Base-by-base conservation (phyloP, 257 asterid genomes). In the Solanum chiquidenum region DNA sequence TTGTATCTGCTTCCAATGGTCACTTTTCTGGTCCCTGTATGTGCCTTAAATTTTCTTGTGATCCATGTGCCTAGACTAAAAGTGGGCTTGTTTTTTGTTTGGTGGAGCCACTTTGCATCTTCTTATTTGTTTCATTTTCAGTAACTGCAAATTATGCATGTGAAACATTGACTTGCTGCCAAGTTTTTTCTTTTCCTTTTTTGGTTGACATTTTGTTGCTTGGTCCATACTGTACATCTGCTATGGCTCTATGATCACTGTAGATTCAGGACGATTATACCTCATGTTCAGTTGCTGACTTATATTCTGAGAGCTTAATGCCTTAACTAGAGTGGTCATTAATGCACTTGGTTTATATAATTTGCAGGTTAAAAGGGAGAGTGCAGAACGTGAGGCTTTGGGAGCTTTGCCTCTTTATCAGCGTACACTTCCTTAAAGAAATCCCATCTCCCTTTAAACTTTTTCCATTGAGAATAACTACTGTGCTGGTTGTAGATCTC, bases 371-470 rank as follows among this genome's bases (percentile, higher is more conserved):
- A 95, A 97, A 91, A 93, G 92, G 86, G 99, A 97, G 94, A 91
- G 86, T 3, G 99, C 99, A 49, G 99, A 97, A 90, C 98, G 98
- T 20, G 94, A 93, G 92, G 96, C 98, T 38, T 93, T 95, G n/a
- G 99, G 99, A 79, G 99, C 93, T n/a, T 91, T 91, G 91, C 98
- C 99, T 52, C 98, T 97, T 87, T 95, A 95, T 87, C 98, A 97
- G 92, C 98, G 99, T 55, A 89, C 96, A 68, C 34, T 97, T 88
- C 99, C 99, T 21, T 97, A 85, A 96, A 87, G 87, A 83, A 88
- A 58, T 66, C 76, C 38, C 29, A 52, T 52, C 31, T 49, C 69
- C 31, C 12, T 49, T 82, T 5, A 52, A 82, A 34, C 31, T 20
- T 82, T 82, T 82, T 82, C 71, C 11, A 31, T 52, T 10, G 69